phyloP scores from a whole-genome alignment of 2,329 filamentous ascomycete genomes.

The Helotiales sp. region DNA sequence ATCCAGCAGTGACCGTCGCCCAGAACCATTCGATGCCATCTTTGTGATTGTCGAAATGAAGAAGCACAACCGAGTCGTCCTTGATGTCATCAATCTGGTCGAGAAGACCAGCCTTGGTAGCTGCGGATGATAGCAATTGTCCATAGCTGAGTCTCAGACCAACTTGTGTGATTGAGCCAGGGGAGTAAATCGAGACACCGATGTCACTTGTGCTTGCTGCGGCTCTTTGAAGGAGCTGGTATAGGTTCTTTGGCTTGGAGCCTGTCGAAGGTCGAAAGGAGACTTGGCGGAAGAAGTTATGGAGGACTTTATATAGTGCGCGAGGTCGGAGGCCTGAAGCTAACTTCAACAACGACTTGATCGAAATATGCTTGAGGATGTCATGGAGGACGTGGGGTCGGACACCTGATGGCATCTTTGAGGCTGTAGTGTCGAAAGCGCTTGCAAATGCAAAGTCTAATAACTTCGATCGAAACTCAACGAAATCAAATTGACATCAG shows the following conservation, averaged over 20 bases:
- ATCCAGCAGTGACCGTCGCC: conserved; percentile 38
- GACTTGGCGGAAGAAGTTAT: background rate
- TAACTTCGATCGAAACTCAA: background rate
- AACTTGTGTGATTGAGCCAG: background rate
- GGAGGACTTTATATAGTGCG: background rate
- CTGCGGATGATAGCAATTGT: background rate
- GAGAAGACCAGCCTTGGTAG: background rate
- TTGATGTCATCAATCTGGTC: background rate
- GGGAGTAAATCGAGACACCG: background rate
- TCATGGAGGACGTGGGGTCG: background rate
- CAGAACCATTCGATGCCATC: conserved; percentile 42
- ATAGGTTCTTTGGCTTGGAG: background rate
- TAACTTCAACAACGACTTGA: background rate
- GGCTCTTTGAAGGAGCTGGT: background rate
- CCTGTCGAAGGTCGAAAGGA: background rate
- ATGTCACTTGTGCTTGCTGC: background rate
- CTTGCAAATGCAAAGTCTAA: background rate
- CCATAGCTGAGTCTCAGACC: background rate
- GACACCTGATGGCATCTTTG: background rate
- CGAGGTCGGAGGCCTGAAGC: background rate
- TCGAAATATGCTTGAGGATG: background rate
- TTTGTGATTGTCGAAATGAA: conserved; percentile 39
- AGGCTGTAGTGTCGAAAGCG: background rate
- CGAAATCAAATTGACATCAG: background rate
- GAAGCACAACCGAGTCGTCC: conserved; percentile 19